Evolutionary conservation across 768 basidiomycete species (phyloP), one percentile per base, ranked within the genome.

Genomic region (Kwoniella shandongensis): DNA sequence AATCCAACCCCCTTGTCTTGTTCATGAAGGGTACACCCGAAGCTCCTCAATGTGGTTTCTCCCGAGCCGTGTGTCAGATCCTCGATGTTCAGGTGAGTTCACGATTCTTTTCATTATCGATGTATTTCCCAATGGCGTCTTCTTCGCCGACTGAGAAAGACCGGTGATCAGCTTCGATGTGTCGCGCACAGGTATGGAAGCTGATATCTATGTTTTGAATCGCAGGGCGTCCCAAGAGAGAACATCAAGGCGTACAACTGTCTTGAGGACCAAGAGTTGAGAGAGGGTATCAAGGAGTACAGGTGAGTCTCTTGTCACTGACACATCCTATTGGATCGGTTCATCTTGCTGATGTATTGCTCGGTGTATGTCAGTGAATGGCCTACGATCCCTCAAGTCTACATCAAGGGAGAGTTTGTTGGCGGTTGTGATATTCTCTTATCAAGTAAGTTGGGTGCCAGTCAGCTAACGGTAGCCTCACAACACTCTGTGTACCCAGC

Each of bases 1-100:
- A 81, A 7, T 79, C 82, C 1, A 84, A 83, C 41, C 92, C 92
- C 0, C 82, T 98, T 5, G 96, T 99, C 1, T 80, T 98, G 4
- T 98, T 99, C 80, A 98, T 99, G 94, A 99, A 99, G 75, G 96
- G 96, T 10, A 91, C 88, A 15, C 91, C 89, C 0, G 81, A 85
- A 22, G 73, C 80, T 5, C 94, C 94, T 1, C 86, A 91, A 67
- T 98, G 94, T 60, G 94, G 94, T 12, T 99, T 98, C 82, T 96
- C 92, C 17, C 83, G 94, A 48, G 94, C 94, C 0, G 91, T 88
- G 0, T 83, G 91, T 27, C 93, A 97, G 75, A 85, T 97, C 44
- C 81, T 99, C 48, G 89, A 90, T 49, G 77, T 80, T 4, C 77
- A 79, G 51, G 76, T 74, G 41, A 60, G 72, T 56, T 5, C 5